Conservation (phyloP, 2,329 filamentous ascomycete species). For the Orbilia quercus region DNA sequence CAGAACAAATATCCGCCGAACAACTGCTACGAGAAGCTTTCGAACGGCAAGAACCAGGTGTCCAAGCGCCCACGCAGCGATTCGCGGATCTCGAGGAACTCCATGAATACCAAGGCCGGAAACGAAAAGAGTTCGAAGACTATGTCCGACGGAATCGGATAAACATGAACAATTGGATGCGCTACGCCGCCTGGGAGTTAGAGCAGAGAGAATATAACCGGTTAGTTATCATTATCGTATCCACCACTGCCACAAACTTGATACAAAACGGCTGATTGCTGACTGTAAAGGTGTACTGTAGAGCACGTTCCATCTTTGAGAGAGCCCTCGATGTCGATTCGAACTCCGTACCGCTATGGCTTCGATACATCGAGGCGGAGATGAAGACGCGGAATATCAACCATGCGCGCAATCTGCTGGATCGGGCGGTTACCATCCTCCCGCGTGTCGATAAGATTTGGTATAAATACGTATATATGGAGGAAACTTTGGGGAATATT, state of each 20-base stretch:
- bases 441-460: constrained; percentile 94
- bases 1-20: constrained; percentile 91
- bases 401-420: constrained; percentile 91
- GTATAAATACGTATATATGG: constrained; percentile 99
- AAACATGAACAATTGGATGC: constrained; percentile 99
- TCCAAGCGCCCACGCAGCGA: constrained; percentile 91
- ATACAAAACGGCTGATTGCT: constrained; percentile 53
- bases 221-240: constrained; percentile 28
- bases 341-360: constrained; percentile 87
- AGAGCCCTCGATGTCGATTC: constrained; percentile 90
- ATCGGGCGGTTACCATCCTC: constrained; percentile 91
- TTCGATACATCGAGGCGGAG: constrained; percentile 93
- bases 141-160: constrained; percentile 94
- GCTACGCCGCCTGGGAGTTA: constrained; percentile 96
- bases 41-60: constrained; percentile 87
- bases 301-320: constrained; percentile 93
- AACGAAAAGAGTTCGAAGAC: constrained; percentile 96
- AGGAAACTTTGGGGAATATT: constrained; percentile 96
- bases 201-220: constrained; percentile 93
- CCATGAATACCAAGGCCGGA: constrained; percentile 95
- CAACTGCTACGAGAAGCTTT: constrained; percentile 97
- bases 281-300: constrained; percentile 61
- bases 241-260: constrained; percentile 3
- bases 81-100: constrained; percentile 98
- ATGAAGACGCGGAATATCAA: constrained; percentile 97